phyloP scores from a whole-genome alignment of 805 yeast genomes.

The Schwanniomyces vanrijiae region DNA sequence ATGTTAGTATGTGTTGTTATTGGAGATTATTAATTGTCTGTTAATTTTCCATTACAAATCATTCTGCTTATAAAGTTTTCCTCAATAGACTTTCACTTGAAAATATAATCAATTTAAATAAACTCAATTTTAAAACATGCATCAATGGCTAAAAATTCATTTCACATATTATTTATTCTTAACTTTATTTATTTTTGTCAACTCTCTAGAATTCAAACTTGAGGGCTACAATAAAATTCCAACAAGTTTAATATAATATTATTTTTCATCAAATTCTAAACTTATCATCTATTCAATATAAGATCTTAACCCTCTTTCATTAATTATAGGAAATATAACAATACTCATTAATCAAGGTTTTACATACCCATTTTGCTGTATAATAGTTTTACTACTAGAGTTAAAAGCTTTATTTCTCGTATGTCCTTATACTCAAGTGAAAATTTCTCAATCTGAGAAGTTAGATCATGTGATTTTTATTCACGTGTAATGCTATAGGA shows the following conservation, averaged over 20 bases:
- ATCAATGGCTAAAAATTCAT: too few relatives aligned
- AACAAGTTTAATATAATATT: neutral
- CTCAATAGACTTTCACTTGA: too few relatives aligned
- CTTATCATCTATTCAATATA: neutral
- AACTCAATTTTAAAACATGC: too few relatives aligned
- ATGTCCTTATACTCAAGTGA: neutral
- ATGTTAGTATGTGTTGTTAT: constrained; percentile 9
- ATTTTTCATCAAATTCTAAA: too few relatives aligned
- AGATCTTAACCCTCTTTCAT: neutral
- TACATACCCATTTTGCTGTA: constrained; percentile 14
- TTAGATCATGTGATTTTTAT: neutral
- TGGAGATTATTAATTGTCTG: too few relatives aligned
- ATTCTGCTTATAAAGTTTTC: too few relatives aligned
- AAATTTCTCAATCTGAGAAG: neutral
- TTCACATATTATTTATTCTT: too few relatives aligned
- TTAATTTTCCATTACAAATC: neutral
- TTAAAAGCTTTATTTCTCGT: neutral
- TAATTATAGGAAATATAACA: neutral
- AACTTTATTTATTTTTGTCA: too few relatives aligned
- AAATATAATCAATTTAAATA: too few relatives aligned
- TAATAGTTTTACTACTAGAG: constrained; percentile 2
- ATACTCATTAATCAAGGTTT: neutral
- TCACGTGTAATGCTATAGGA: neutral
- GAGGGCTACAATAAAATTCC: neutral
- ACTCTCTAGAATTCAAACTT: neutral